Evolutionary conservation across 1,284 basidiomycete genomes (phyloP).

Genomic region (Earliella scabrosa): DNA sequence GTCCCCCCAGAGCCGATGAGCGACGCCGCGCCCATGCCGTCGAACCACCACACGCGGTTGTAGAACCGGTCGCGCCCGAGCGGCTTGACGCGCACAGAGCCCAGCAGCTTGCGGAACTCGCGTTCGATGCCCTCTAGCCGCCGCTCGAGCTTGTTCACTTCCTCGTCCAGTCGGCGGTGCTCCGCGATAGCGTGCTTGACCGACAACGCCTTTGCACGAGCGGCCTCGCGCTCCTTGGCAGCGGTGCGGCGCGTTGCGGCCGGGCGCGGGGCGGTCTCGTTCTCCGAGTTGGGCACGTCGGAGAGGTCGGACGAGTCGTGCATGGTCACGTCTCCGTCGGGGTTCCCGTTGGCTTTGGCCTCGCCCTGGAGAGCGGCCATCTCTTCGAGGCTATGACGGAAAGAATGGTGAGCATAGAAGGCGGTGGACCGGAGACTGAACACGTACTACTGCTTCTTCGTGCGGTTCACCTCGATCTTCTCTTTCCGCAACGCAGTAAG

Average conservation of each 20-base stretch:
- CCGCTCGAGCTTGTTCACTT: conserved; percentile 79
- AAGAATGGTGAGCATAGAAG: not conserved
- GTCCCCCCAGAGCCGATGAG: conserved; percentile 76
- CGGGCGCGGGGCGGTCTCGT: conserved; percentile 56
- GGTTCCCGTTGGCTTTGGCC: conserved; percentile 35
- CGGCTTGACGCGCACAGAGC: conserved; percentile 84
- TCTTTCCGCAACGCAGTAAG: conserved; percentile 94
- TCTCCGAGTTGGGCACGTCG: conserved; percentile 53
- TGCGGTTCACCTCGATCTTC: conserved; percentile 91
- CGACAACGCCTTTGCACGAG: conserved; percentile 72
- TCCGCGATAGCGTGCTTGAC: conserved; percentile 75
- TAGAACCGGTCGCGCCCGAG: conserved; percentile 92
- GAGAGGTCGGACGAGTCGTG: conserved; percentile 74
- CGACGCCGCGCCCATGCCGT: conserved; percentile 88
- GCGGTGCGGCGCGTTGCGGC: conserved; percentile 45
- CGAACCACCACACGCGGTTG: conserved; percentile 98
- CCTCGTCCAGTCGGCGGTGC: conserved; percentile 84
- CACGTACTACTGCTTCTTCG: conserved; percentile 85
- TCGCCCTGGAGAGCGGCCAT: conserved; percentile 69
- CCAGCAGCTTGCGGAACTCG: conserved; percentile 88
- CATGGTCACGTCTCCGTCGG: conserved; percentile 60
- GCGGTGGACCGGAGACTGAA: not conserved
- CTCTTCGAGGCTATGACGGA: conserved; percentile 65
- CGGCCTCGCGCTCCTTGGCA: conserved; percentile 77
- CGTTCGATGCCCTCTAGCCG: conserved; percentile 88